Evolutionary conservation across 2,329 filamentous ascomycete genomes (phyloP).

Genomic region (Claviceps africana): DNA sequence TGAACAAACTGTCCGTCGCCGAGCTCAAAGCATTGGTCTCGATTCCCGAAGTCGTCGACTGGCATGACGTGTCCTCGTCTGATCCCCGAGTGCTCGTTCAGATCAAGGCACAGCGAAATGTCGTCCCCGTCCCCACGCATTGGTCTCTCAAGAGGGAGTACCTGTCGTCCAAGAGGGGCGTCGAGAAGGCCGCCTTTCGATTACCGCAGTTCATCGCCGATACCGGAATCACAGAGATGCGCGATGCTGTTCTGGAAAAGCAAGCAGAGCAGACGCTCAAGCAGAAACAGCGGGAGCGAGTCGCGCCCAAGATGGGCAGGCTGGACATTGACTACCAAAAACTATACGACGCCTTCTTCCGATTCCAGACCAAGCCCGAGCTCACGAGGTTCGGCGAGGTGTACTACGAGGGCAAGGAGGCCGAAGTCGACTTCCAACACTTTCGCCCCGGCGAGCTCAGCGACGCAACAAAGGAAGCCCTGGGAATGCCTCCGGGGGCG

Average conservation of each 20-base stretch:
- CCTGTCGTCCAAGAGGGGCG: slow-evolving; percentile 87
- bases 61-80: slow-evolving; percentile 86
- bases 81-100: slow-evolving; percentile 83
- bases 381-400: slow-evolving; percentile 92
- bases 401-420: slow-evolving; percentile 99
- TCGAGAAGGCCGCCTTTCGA: slow-evolving; percentile 87
- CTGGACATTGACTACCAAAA: slow-evolving; percentile 98
- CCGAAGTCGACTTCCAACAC: slow-evolving; percentile 85
- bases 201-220: slow-evolving; percentile 95
- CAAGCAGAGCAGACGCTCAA: slow-evolving; percentile 84
- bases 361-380: slow-evolving; percentile 90
- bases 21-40: slow-evolving; percentile 85
- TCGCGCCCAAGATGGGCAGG: slow-evolving; percentile 91
- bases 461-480: slow-evolving; percentile 77
- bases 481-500: slow-evolving; percentile 84
- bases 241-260: slow-evolving; percentile 90
- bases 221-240: slow-evolving; percentile 95
- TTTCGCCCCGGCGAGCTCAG: slow-evolving; percentile 81
- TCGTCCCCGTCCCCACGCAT: slow-evolving; percentile 84
- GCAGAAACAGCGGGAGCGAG: slow-evolving; percentile 88
- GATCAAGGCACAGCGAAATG: slow-evolving; percentile 89
- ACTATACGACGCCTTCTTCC: slow-evolving; percentile 95
- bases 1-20: slow-evolving; percentile 85
- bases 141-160: slow-evolving; percentile 97
- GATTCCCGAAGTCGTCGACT: slow-evolving; percentile 90